Conservation (phyloP, 2,329 filamentous ascomycete genomes). For the Camillea tinctor region DNA sequence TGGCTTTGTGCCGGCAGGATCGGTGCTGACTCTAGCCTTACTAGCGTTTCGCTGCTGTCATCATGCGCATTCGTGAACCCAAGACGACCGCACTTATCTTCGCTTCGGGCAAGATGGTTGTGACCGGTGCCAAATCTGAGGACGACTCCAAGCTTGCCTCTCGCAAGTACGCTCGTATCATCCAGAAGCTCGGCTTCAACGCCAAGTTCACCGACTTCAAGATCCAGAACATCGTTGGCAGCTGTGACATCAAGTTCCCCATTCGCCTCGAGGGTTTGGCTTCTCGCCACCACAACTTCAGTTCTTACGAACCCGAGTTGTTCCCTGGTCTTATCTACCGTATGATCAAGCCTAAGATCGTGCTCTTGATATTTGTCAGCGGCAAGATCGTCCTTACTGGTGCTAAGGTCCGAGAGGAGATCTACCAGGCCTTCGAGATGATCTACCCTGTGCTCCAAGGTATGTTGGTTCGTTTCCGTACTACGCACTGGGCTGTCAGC, state of each 20-base stretch:
- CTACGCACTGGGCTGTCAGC: background rate
- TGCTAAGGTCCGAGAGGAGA: slow-evolving; percentile 97
- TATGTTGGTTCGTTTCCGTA: slow-evolving; percentile 33
- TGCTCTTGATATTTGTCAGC: slow-evolving; percentile 94
- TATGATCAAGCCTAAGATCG: slow-evolving; percentile 99
- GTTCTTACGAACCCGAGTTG: slow-evolving; percentile 95
- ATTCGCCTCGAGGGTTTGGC: slow-evolving; percentile 95
- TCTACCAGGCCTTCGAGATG: slow-evolving; percentile 94
- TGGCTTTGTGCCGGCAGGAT: slow-evolving; percentile 5
- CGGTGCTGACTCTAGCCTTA: slow-evolving; percentile 11
- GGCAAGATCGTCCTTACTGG: slow-evolving; percentile 98
- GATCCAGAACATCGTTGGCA: slow-evolving; percentile 99
- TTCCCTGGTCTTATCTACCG: slow-evolving; percentile 99
- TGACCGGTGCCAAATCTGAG: slow-evolving; percentile 95
- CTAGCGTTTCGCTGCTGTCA: slow-evolving; percentile 98
- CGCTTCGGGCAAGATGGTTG: slow-evolving; percentile 98
- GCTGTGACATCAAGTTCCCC: slow-evolving; percentile 98
- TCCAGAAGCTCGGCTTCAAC: slow-evolving; percentile 99
- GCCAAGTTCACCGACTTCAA: slow-evolving; percentile 99
- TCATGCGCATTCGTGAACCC: slow-evolving; percentile 99
- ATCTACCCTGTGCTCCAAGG: slow-evolving; percentile 94
- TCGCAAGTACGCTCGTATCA: slow-evolving; percentile 97
- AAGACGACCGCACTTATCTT: slow-evolving; percentile 99
- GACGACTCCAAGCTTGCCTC: slow-evolving; percentile 97
- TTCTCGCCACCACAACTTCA: slow-evolving; percentile 98